Conservation (phyloP, 345 rosid genomes). For the Corchorus capsularis region DNA sequence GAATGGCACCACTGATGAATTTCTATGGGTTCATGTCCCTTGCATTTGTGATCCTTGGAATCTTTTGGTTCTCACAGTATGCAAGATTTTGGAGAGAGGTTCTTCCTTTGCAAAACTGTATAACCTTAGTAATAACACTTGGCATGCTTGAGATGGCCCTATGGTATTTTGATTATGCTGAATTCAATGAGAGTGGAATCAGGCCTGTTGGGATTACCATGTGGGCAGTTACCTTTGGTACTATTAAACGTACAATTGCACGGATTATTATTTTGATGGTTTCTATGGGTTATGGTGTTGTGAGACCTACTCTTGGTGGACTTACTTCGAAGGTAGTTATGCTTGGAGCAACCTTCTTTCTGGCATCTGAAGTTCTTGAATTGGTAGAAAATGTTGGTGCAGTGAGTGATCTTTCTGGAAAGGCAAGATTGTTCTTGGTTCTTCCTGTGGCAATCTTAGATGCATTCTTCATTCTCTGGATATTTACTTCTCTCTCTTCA, state of each 20-base stretch:
- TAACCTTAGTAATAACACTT: conserved; percentile 78
- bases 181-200: conserved; percentile 82
- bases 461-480: conserved; percentile 96
- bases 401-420: conserved; percentile 88
- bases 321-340: conserved; percentile 80
- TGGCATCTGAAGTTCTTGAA: conserved; percentile 93
- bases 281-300: conserved; percentile 97
- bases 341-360: conserved; percentile 88
- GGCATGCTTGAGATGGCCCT: conserved; percentile 99
- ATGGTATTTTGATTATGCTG: conserved; percentile 93
- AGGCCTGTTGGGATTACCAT: conserved; percentile 83
- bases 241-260: conserved; percentile 74
- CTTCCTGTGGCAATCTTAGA: conserved; percentile 90
- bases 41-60: conserved; percentile 80
- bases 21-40: conserved; percentile 88
- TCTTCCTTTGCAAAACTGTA: conserved; percentile 82
- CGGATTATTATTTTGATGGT: conserved; percentile 83
- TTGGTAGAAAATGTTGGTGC: conserved; percentile 89
- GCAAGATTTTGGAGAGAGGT: conserved; percentile 94
- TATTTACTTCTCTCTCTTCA: conserved; percentile 86
- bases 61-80: conserved; percentile 94
- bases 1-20: conserved; percentile 96
- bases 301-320: conserved; percentile 95
- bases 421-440: conserved; percentile 76
- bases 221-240: conserved; percentile 93